Evolutionary conservation across 495 filamentous ascomycete species (phyloP).

Genomic region (Hypoxylon fuscum): DNA sequence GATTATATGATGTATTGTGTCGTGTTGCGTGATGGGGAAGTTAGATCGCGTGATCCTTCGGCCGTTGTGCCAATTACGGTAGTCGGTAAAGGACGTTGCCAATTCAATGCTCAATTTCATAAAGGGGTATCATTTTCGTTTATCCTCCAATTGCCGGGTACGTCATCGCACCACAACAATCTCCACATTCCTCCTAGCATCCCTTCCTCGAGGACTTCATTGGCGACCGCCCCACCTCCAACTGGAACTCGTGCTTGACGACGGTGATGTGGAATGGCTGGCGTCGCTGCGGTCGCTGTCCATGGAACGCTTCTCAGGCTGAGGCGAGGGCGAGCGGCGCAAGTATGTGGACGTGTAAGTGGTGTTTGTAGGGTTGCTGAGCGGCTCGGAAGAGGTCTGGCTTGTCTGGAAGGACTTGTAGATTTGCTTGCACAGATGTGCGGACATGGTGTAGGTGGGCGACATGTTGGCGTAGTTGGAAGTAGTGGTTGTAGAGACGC

Average conservation of each 20-base stretch:
- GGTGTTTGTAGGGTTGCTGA: constrained; percentile 29
- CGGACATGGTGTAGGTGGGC: constrained; percentile 63
- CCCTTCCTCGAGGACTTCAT: constrained; percentile 5
- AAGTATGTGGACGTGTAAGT: constrained; percentile 41
- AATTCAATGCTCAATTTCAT: constrained; percentile 28
- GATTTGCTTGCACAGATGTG: constrained; percentile 62
- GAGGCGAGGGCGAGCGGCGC: constrained; percentile 50
- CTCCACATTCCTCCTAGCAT: constrained; percentile 7
- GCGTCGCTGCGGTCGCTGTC: constrained; percentile 52
- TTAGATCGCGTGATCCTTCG: constrained; percentile 27
- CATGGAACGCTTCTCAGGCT: constrained; percentile 51
- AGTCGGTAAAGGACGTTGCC: constrained; percentile 16
- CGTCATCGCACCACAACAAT: constrained; percentile 11
- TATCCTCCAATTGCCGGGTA: constrained; percentile 25
- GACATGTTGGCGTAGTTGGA: constrained; percentile 48
- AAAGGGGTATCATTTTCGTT: constrained; percentile 40
- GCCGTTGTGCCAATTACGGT: constrained; percentile 20
- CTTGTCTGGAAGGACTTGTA: constrained; percentile 57
- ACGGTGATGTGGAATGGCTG: constrained; percentile 21
- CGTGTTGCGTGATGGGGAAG: constrained; percentile 29
- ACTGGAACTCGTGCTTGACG: constrained; percentile 29
- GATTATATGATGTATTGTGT: constrained; percentile 9
- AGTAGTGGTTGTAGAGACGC: constrained; percentile 5
- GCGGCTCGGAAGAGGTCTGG: constrained; percentile 47
- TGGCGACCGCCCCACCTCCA: constrained; percentile 41